Percentiles rank a stretch among this genome's conserved stretches.
phyloP scores from a whole-genome alignment of 1,284 basidiomycete genomes.

The Paramarasmius palmivorus region DNA sequence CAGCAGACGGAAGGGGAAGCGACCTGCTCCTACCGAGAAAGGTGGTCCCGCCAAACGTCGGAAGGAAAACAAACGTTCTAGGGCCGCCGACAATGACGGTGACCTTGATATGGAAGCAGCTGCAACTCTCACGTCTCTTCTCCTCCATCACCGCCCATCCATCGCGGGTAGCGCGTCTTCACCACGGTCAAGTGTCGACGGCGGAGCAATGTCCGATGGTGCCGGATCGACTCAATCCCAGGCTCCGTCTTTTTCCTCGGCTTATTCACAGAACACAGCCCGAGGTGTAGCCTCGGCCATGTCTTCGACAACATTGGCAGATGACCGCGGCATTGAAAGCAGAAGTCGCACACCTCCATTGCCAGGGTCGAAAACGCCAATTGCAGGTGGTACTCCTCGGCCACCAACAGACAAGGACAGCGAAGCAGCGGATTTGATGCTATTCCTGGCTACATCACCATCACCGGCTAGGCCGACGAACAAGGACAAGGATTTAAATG shows the following conservation, averaged over 20 bases:
- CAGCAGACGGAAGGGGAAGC: constrained; percentile 25
- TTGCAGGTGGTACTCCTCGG: constrained; percentile 30
- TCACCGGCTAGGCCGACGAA: constrained; percentile 66
- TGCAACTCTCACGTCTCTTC: constrained; percentile 70
- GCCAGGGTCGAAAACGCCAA: constrained; percentile 8
- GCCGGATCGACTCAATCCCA: constrained; percentile 55
- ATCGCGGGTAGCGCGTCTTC: constrained; percentile 57
- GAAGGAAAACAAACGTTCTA: constrained; percentile 28
- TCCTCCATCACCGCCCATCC: constrained; percentile 62
- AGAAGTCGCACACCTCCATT: constrained; percentile 3
- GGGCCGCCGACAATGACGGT: constrained; percentile 35
- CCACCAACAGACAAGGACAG: constrained; percentile 66
- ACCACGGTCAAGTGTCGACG: constrained; percentile 69
- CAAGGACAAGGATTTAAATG: constrained; percentile 54
- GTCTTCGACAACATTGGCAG: constrained; percentile 46
- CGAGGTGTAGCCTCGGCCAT: constrained; percentile 49
- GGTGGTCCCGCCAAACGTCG: constrained; percentile 4
- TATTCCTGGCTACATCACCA: constrained; percentile 78
- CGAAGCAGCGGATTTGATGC: constrained; percentile 78
- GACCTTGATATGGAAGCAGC: constrained; percentile 81
- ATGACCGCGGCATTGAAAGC: constrained; percentile 14
- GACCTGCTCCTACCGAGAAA: constrained; percentile 28
- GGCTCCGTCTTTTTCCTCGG: constrained; percentile 23
- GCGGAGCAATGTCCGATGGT: constrained; percentile 37
- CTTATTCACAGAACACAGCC: background rate